Conservation (phyloP, 176 grass and related monocot species). For the Oryza glaberrima region DNA sequence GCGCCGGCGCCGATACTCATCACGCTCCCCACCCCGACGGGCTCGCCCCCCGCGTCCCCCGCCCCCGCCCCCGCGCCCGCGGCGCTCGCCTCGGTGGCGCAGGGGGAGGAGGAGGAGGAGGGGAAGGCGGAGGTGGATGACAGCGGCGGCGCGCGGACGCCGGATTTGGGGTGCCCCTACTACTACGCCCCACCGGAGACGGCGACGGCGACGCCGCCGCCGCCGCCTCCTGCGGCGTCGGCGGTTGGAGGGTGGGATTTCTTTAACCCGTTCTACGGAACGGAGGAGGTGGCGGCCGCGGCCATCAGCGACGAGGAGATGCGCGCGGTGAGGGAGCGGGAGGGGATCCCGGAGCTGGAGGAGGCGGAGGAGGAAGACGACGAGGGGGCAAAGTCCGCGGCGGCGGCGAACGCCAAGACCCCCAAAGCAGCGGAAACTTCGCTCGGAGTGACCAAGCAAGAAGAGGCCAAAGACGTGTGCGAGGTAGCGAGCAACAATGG, state of each 20-base stretch:
- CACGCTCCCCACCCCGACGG: slow-evolving; percentile 55
- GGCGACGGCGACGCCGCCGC: slow-evolving; percentile 16
- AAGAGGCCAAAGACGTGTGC: slow-evolving; percentile 37
- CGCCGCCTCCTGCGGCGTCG: slow-evolving; percentile 45
- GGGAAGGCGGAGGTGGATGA: slow-evolving; percentile 6
- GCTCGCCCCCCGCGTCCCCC: slow-evolving; percentile 53
- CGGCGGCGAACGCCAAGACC: neutral
- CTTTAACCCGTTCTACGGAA: slow-evolving; percentile 92
- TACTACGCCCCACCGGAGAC: slow-evolving; percentile 55
- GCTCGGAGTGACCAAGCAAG: slow-evolving; percentile 31
- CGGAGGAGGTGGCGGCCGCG: slow-evolving; percentile 44
- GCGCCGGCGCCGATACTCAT: slow-evolving; percentile 84
- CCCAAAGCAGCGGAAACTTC: slow-evolving; percentile 27
- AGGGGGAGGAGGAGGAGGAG: neutral
- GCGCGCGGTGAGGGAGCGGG: slow-evolving; percentile 77
- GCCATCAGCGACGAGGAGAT: slow-evolving; percentile 74
- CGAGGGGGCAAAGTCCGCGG: neutral
- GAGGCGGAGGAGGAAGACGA: slow-evolving; percentile 67
- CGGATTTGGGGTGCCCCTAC: slow-evolving; percentile 65
- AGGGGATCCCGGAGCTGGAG: slow-evolving; percentile 95
- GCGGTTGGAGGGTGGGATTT: slow-evolving; percentile 79
- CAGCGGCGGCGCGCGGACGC: slow-evolving; percentile 18
- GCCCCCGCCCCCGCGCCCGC: slow-evolving; percentile 37
- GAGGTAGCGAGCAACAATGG: slow-evolving; percentile 30
- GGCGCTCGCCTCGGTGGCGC: neutral